Conservation (phyloP, 2,329 filamentous ascomycete genomes). For the Aspergillus sp. region DNA sequence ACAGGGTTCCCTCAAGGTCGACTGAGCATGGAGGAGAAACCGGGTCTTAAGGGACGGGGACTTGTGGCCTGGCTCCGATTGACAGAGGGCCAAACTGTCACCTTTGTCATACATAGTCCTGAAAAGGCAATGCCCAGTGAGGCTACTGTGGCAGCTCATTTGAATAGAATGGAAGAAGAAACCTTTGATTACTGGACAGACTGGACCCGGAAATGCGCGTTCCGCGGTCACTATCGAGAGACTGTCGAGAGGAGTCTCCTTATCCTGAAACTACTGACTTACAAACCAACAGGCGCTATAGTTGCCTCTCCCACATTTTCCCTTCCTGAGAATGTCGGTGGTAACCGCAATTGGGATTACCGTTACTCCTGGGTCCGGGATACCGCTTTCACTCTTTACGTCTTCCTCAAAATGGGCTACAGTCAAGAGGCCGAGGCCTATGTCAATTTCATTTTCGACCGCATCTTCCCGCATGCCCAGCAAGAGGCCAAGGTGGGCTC, state of each 20-base stretch:
- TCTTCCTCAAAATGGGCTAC: conserved; percentile 71
- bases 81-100: conserved; percentile 63
- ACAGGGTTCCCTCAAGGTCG: conserved; percentile 45
- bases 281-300: conserved; percentile 73
- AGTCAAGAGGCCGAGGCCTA: conserved; percentile 71
- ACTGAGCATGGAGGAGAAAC: conserved; percentile 52
- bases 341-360: conserved; percentile 49
- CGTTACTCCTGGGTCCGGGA: conserved; percentile 71
- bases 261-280: conserved; percentile 72
- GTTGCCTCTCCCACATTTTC: conserved; percentile 74
- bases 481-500: conserved; percentile 57
- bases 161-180: conserved; percentile 62
- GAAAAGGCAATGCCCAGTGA: conserved; percentile 53
- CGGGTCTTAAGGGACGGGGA: conserved; percentile 57
- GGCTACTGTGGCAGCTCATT: conserved; percentile 53
- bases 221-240: conserved; percentile 68
- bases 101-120: conserved; percentile 64
- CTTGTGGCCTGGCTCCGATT: conserved; percentile 58
- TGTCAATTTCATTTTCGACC: conserved; percentile 71
- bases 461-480: conserved; percentile 48
- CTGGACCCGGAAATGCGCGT: conserved; percentile 67
- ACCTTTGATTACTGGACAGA: conserved; percentile 69
- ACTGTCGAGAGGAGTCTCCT: conserved; percentile 67
- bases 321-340: conserved; percentile 68
- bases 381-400: conserved; percentile 71